Percentiles rank a stretch among this genome's conserved stretches.
phyloP scores from a whole-genome alignment of 345 rosid species.

The Acer negundo region DNA sequence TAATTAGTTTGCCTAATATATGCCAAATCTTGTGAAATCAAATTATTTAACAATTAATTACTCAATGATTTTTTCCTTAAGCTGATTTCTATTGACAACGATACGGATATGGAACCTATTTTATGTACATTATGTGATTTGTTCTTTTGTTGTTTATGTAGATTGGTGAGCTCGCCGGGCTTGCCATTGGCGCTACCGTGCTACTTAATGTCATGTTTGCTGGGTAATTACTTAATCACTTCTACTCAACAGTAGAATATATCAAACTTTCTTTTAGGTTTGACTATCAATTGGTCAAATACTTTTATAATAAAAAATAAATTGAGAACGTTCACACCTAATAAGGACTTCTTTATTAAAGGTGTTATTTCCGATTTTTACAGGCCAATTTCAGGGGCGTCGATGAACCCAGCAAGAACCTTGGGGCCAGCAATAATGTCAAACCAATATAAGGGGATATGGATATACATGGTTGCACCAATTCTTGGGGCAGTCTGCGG shows the following conservation, averaged over 20 bases:
- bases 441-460: conserved; percentile 52
- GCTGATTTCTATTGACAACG: conserved; percentile 5
- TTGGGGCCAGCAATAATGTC: conserved; percentile 86
- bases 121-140: not conserved
- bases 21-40: not conserved
- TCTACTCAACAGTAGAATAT: not conserved
- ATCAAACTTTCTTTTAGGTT: too few species aligned
- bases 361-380: not conserved
- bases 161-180: conserved; percentile 97
- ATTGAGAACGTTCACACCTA: too few species aligned
- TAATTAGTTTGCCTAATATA: not conserved
- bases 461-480: conserved; percentile 71
- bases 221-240: conserved; percentile 44
- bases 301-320: too few species aligned
- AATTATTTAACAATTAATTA: not conserved
- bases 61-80: conserved; percentile 5
- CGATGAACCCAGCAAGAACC: conserved; percentile 90
- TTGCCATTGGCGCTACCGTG: conserved; percentile 85
- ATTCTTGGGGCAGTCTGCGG: conserved; percentile 67
- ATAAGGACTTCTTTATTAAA: too few species aligned
- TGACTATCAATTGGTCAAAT: too few species aligned
- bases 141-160: conserved; percentile 26
- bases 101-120: not conserved
- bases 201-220: conserved; percentile 84
- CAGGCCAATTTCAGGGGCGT: conserved; percentile 83